A percentile compares a stretch with the other conserved stretches of the same genome.
These are phyloP conservation scores for Yamadazyma atlantica DNA, from an alignment of 1,139 yeast species.

Conservation along the genomic window DNA sequence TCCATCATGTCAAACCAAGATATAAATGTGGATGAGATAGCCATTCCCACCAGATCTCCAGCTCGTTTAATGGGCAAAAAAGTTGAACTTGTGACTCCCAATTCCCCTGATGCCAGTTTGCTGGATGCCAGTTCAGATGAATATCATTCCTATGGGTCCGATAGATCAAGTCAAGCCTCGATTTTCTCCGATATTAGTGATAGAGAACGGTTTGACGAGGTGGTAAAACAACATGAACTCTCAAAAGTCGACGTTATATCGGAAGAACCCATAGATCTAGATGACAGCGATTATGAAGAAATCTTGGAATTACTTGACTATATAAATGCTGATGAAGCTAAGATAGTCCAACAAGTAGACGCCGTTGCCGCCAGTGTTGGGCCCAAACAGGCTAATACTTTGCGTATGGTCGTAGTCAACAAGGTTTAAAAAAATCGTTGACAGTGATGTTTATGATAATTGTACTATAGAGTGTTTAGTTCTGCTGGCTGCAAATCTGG, in stretches of 20 bases:
- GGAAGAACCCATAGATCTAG: slow-evolving; percentile 11
- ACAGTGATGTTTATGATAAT: neutral
- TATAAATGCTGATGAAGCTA: slow-evolving; percentile 18
- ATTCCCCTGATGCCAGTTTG: slow-evolving; percentile 12
- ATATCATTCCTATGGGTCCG: slow-evolving; percentile 12
- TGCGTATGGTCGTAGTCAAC: neutral
- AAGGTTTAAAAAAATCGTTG: neutral
- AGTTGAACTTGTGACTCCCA: slow-evolving; percentile 3
- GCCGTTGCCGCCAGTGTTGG: slow-evolving; percentile 24
- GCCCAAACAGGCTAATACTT: slow-evolving; percentile 10
- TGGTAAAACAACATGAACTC: neutral
- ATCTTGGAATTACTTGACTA: slow-evolving; percentile 17
- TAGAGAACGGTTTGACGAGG: neutral
- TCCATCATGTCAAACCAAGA: no score
- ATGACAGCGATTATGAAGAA: slow-evolving; percentile 17
- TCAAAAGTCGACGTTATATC: neutral
- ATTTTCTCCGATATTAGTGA: slow-evolving; percentile 13
- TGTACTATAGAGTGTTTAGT: neutral
- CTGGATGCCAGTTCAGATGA: slow-evolving; percentile 17
- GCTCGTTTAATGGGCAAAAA: slow-evolving; percentile 12
- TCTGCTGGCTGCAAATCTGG: no score
- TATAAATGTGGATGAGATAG: slow-evolving; percentile 2
- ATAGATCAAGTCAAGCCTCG: slow-evolving; percentile 13
- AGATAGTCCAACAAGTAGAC: slow-evolving; percentile 21
- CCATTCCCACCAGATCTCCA: slow-evolving; percentile 21